Evolutionary conservation across 2,329 filamentous ascomycete genomes (phyloP).

Genomic region (Neofusicoccum umdonicola): DNA sequence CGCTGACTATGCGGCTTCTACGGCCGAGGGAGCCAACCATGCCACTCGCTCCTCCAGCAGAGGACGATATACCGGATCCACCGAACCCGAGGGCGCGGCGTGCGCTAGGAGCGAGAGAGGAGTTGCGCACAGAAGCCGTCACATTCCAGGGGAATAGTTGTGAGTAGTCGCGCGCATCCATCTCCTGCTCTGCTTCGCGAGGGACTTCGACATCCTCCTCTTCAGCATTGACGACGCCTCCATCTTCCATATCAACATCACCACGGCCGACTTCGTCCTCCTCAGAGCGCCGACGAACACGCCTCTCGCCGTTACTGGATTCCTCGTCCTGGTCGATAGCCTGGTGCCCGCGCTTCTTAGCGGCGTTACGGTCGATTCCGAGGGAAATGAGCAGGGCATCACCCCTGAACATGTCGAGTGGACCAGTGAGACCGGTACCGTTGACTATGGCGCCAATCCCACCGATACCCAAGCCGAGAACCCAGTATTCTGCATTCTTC

Average conservation of each 20-base stretch:
- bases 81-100: slow-evolving; percentile 38
- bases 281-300: slow-evolving; percentile 31
- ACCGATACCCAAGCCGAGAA: slow-evolving; percentile 58
- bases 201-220: slow-evolving; percentile 63
- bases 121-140: slow-evolving; percentile 55
- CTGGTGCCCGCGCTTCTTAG: slow-evolving; percentile 35
- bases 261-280: slow-evolving; percentile 35
- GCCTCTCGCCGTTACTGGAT: slow-evolving; percentile 27
- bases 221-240: slow-evolving; percentile 5
- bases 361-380: slow-evolving; percentile 31
- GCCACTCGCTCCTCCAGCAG: slow-evolving; percentile 31
- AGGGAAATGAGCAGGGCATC: slow-evolving; percentile 52
- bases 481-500: slow-evolving; percentile 62
- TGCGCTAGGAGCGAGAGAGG: slow-evolving; percentile 42
- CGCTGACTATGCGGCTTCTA: slow-evolving; percentile 54
- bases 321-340: slow-evolving; percentile 33
- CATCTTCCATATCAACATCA: slow-evolving; percentile 1
- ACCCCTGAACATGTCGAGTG: slow-evolving; percentile 60
- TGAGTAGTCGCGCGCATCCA: slow-evolving; percentile 63
- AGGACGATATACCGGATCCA: slow-evolving; percentile 31
- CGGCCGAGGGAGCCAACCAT: slow-evolving; percentile 32
- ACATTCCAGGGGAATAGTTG: slow-evolving; percentile 69
- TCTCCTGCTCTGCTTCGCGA: slow-evolving; percentile 62
- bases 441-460: slow-evolving; percentile 51
- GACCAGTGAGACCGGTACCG: slow-evolving; percentile 42